A percentile compares a stretch with the other conserved stretches of the same genome.
These are phyloP conservation scores for Viola odorata DNA, from an alignment of 345 rosid genomes.

Conservation along the genomic window DNA sequence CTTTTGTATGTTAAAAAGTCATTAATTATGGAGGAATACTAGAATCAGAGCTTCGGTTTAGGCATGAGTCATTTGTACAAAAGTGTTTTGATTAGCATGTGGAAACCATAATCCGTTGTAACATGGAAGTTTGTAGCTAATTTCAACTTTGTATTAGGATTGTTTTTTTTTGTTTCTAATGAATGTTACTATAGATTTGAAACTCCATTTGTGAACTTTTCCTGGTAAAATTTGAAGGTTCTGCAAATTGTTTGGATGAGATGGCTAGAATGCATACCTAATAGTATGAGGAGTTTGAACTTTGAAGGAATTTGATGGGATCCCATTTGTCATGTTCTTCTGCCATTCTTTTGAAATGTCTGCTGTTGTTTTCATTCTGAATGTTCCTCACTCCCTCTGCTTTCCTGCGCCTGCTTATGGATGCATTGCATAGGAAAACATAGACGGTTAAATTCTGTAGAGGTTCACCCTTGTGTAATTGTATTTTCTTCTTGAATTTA, in stretches of 20 bases:
- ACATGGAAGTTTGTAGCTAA: too few species aligned
- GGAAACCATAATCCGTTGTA: too few species aligned
- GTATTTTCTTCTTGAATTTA: not conserved
- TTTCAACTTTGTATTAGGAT: too few species aligned
- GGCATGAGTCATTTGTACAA: too few species aligned
- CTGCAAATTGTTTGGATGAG: not conserved
- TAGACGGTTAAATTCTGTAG: not conserved
- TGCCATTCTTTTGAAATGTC: not conserved
- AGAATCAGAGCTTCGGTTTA: too few species aligned
- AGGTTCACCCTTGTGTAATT: not conserved
- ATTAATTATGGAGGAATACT: too few species aligned
- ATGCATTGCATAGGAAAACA: not conserved
- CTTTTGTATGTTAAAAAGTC: not conserved
- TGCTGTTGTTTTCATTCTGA: not conserved
- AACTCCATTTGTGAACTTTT: not conserved
- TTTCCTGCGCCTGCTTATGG: not conserved
- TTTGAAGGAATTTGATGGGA: not conserved
- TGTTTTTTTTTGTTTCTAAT: too few species aligned
- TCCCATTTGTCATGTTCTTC: too few species aligned
- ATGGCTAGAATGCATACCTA: not conserved
- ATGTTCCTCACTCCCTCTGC: not conserved
- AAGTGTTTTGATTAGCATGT: too few species aligned
- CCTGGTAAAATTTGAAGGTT: not conserved
- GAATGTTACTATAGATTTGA: too few species aligned
- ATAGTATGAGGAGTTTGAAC: not conserved